Conservation (phyloP, 495 filamentous ascomycete species). For the Staphylotrichum tortipilum region DNA sequence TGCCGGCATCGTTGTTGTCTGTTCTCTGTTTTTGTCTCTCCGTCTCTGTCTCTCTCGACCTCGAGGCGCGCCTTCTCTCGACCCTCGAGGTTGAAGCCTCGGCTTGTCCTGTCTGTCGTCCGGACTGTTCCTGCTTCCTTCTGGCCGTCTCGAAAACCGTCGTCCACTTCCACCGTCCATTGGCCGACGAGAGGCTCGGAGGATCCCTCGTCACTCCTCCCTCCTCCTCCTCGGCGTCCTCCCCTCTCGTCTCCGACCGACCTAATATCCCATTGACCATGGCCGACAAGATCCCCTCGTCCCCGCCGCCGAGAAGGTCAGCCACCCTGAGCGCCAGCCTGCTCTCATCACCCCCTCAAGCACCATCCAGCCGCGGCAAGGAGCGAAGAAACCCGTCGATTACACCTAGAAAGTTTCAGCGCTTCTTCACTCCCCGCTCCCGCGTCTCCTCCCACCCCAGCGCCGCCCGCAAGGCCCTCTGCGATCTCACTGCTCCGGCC, state of each 20-base stretch:
- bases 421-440: conserved; percentile 72
- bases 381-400: conserved; percentile 47
- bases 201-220: too few species aligned
- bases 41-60: too few species aligned
- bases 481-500: conserved; percentile 57
- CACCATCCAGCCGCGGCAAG: conserved; percentile 26
- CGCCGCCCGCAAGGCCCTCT: conserved; percentile 55
- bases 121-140: too few species aligned
- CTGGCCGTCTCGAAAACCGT: too few species aligned
- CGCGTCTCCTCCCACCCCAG: conserved; percentile 37
- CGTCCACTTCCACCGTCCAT: too few species aligned
- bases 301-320: conserved; percentile 19
- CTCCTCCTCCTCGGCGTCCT: too few species aligned
- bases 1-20: not conserved
- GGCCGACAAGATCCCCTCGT: conserved; percentile 14
- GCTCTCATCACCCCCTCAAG: conserved; percentile 31
- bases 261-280: conserved; percentile 3
- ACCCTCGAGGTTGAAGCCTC: too few species aligned
- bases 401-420: conserved; percentile 64
- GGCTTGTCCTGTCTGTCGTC: too few species aligned
- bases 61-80: too few species aligned
- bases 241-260: not conserved
- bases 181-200: too few species aligned
- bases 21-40: too few species aligned
- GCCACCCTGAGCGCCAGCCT: conserved; percentile 17